phyloP scores from a whole-genome alignment of 2,329 filamentous ascomycete genomes.

The Orbilia brochopaga region DNA sequence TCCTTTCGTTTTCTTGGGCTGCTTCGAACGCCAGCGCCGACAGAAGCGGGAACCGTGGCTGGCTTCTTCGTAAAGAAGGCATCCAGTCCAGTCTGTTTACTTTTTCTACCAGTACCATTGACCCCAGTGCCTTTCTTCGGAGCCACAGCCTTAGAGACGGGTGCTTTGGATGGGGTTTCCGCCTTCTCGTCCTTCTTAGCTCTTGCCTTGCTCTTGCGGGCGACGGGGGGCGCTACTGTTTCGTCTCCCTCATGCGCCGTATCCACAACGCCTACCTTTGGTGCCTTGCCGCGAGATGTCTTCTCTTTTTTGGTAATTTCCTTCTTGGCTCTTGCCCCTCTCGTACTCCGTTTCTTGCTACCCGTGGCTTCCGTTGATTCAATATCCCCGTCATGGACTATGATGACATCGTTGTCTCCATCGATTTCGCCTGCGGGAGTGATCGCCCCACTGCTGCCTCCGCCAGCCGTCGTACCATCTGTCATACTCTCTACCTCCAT shows the following conservation, averaged over 20 bases:
- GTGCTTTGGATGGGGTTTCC: slow-evolving; percentile 21
- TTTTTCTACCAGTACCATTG: slow-evolving; percentile 18
- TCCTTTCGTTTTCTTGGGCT: slow-evolving; percentile 48
- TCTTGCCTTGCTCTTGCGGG: slow-evolving; percentile 24
- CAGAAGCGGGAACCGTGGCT: neutral
- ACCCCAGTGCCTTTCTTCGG: slow-evolving; percentile 24
- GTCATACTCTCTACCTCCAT: slow-evolving; percentile 51
- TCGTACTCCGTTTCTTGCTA: slow-evolving; percentile 31
- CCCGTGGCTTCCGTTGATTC: slow-evolving; percentile 28
- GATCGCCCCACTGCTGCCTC: slow-evolving; percentile 42
- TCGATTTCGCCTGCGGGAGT: slow-evolving; percentile 43
- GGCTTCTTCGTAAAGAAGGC: slow-evolving; percentile 47
- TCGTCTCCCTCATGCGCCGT: slow-evolving; percentile 18
- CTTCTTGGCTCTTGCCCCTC: slow-evolving; percentile 31
- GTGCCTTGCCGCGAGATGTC: slow-evolving; percentile 2
- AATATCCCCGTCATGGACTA: slow-evolving; percentile 40
- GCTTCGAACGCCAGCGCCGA: slow-evolving; percentile 31
- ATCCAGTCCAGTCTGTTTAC: slow-evolving; percentile 39
- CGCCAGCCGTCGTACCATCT: slow-evolving; percentile 32
- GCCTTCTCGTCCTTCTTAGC: slow-evolving; percentile 22
- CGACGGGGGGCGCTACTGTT: slow-evolving; percentile 4
- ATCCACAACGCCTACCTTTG: slow-evolving; percentile 1
- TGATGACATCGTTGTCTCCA: slow-evolving; percentile 44
- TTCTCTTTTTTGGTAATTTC: slow-evolving; percentile 21
- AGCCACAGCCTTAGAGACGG: slow-evolving; percentile 18